Evolutionary conservation across 805 yeast species (phyloP), one percentile per base, ranked within the genome.

Genomic region (Pichia pseudocactophila): DNA sequence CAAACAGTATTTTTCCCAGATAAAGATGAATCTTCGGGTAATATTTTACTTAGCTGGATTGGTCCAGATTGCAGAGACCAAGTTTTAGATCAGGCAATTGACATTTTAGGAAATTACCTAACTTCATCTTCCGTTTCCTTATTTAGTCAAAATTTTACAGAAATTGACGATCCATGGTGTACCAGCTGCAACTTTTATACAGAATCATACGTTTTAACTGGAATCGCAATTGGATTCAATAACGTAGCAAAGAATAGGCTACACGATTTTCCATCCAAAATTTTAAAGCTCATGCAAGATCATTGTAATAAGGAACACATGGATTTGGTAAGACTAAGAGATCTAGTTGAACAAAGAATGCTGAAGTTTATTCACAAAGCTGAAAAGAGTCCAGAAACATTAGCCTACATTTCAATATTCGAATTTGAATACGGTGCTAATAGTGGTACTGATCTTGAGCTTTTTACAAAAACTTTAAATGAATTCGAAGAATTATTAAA

Each of bases 1-100:
- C 69, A 73, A 31, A 69, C 66, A 4, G 73, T 88, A 20, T 80
- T 78, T 45, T 92, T 92, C 55, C 96, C 97, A 2, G 97, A 92
- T 53, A 71, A 76, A 44, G 96, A 87, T 55, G 97, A 88, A 61
- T 69, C 83, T 11, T 74, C 79, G 61, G 95, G 96, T 30, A 92
- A 85, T 53, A 54, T 86, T 1, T 54, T 71, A 15, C 62, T 92
- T 20, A 67, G 83, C 3, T 89, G 95, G 90, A 70, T 85, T 39
- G 97, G 97, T 7, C 95, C 95, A 8, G 64, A 68, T 12, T 73
- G 72, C 31, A 56, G 61, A 9, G 75, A 81, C 34, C 56, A 67
- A 12, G 55, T 78, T 17, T 65, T 64, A 7, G 78, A 76, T 56
- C 68, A 80, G 33, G 97, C 96, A 0, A 59, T 87, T 17, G 82